Evolutionary conservation across 2,329 filamentous ascomycete species (phyloP), one percentile per base, ranked within the genome.

Genomic region (Talaromyces sp.): DNA sequence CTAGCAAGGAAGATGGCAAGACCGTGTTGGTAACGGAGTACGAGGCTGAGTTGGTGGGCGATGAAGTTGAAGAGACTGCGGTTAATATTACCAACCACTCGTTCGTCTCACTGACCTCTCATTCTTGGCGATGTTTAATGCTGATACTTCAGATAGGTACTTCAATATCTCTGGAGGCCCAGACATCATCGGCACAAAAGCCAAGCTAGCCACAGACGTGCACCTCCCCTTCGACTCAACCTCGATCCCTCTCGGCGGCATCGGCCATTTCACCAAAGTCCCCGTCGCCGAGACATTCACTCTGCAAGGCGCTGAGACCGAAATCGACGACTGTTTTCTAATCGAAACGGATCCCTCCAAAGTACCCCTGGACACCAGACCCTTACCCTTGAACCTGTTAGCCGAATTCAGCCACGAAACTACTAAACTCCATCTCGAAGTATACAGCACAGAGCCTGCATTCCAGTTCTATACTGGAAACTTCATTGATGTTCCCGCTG

Each of bases 381-480:
- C 73, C 2, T 76, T 79, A 64, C 85, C 90, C 0, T 82, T 97
- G 45, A 84, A 82, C 65, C 87, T 85, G 66, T 86, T 94, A 54
- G 86, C 91, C 54, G 82, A 85, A 27, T 90, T 95, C 65, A 85
- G 85, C 76, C 92, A 97, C 76, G 87, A 92, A 6, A 82, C 82
- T 59, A 90, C 88, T 33, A 87, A 87, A 68, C 84, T 97, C 69
- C 90, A 96, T 75, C 87, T 98, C 59, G 91, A 97, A 77, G 90
- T 97, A 6, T 82, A 88, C 72, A 95, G 91, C 81, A 98, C 94
- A 0, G 94, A 98, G 82, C 95, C 95, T 0, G 91, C 92, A 0
- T 98, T 97, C 83, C 94, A 98, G 78, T 96, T 97, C 81, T 98
- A 98, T 80, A 96, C 93, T 0, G 95, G 94, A 69, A 89, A 91